Percentiles rank a stretch among this genome's conserved stretches.
phyloP scores from a whole-genome alignment of 805 yeast genomes.

The Osmozyma mogii region DNA sequence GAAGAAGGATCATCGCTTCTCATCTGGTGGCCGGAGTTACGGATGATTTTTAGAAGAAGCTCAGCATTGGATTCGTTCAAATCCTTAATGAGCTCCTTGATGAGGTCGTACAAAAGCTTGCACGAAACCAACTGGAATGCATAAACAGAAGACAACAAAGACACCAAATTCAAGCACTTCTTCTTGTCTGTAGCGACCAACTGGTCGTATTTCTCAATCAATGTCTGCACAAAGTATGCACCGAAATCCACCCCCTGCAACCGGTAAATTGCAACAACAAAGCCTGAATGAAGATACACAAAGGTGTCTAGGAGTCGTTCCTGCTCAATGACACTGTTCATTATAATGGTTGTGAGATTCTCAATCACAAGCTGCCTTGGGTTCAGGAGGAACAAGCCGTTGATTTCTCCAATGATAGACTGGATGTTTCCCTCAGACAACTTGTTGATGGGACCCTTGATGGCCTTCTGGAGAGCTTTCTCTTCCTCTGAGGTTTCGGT shows the following conservation, averaged over 20 bases:
- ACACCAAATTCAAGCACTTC: constrained; percentile 58
- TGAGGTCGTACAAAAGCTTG: constrained; percentile 68
- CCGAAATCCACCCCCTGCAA: constrained; percentile 85
- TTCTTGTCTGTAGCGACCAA: constrained; percentile 24
- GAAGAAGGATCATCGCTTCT: constrained; percentile 87
- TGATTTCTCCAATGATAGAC: constrained; percentile 62
- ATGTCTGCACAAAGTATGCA: constrained; percentile 70
- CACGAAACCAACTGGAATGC: constrained; percentile 71
- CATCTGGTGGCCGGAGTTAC: constrained; percentile 74
- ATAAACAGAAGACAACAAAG: constrained; percentile 70
- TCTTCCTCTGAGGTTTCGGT: constrained; percentile 31
- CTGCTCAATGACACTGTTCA: constrained; percentile 56
- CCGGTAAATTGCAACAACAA: constrained; percentile 67
- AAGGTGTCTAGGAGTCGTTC: constrained; percentile 71
- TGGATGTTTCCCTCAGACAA: constrained; percentile 82
- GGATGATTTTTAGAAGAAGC: constrained; percentile 59
- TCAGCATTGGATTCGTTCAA: constrained; percentile 73
- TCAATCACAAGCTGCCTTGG: constrained; percentile 80
- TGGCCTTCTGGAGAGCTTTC: constrained; percentile 44
- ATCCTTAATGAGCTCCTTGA: constrained; percentile 44
- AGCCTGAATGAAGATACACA: constrained; percentile 69
- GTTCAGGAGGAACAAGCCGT: constrained; percentile 50
- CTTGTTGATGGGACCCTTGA: constrained; percentile 81
- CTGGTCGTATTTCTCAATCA: constrained; percentile 65
- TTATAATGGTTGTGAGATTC: constrained; percentile 50